These are phyloP conservation scores for Pseudognaphalium luteoalbum DNA, from an alignment of 129 eudicot genomes.

Conservation along the genomic window DNA sequence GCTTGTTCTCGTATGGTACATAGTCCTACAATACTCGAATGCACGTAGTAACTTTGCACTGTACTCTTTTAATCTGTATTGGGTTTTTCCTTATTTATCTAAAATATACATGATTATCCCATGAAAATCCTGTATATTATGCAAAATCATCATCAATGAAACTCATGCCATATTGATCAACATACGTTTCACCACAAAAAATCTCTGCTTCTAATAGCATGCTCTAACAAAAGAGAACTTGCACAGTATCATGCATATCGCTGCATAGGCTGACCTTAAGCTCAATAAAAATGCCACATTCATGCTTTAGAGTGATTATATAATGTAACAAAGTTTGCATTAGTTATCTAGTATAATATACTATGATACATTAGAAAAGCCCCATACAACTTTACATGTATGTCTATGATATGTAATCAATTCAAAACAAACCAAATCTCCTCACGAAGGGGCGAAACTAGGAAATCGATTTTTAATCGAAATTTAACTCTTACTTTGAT, in stretches of 20 bases:
- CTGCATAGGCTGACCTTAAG: background rate
- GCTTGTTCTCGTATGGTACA: background rate
- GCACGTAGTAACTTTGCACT: background rate
- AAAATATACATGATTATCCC: background rate
- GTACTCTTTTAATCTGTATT: background rate
- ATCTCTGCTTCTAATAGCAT: background rate
- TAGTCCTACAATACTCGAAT: background rate
- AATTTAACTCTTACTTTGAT: background rate
- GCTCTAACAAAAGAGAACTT: background rate
- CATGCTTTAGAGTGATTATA: background rate
- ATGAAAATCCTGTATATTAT: background rate
- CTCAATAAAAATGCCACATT: background rate
- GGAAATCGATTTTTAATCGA: background rate
- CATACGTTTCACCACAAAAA: background rate
- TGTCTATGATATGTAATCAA: too few species aligned
- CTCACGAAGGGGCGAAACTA: background rate
- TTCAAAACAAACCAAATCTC: constrained; percentile 1
- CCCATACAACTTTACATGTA: constrained; percentile 22
- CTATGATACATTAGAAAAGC: background rate
- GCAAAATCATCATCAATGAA: background rate
- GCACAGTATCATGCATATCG: background rate
- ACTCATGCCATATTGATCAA: background rate
- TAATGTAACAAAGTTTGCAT: background rate
- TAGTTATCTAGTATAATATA: background rate
- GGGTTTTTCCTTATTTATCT: background rate